phyloP scores from a whole-genome alignment of 208 protist genomes.

The Willaertia magna region DNA sequence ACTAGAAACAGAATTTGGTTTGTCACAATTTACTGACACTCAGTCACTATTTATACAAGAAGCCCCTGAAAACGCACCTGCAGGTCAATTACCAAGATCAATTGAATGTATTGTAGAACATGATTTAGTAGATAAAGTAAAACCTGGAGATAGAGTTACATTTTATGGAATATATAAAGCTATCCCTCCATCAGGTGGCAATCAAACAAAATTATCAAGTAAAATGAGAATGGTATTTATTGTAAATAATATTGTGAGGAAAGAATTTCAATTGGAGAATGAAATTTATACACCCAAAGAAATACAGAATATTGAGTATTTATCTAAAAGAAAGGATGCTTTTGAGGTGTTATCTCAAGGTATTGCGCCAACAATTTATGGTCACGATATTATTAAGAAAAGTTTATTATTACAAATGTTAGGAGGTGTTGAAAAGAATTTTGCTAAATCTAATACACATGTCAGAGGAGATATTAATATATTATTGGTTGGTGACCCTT shows the following conservation, averaged over 20 bases:
- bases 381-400: conserved; percentile 88
- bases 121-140: conserved; percentile 92
- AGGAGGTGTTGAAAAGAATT: conserved; percentile 82
- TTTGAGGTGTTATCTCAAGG: conserved; percentile 60
- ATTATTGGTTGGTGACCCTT: conserved; percentile 97
- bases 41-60: conserved; percentile 90
- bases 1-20: conserved; percentile 90
- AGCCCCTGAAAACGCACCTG: conserved; percentile 89
- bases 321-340: conserved; percentile 53
- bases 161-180: conserved; percentile 83
- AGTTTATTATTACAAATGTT: conserved; percentile 89
- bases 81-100: conserved; percentile 92
- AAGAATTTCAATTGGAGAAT: background rate
- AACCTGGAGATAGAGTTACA: conserved; percentile 85
- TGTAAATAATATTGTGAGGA: background rate
- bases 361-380: conserved; percentile 95
- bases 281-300: conserved; percentile 45
- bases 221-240: conserved; percentile 28
- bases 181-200: conserved; percentile 19
- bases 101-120: conserved; percentile 90
- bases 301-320: conserved; percentile 49
- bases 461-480: conserved; percentile 97
- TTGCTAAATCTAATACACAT: conserved; percentile 70
- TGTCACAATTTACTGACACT: conserved; percentile 88
- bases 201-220: background rate